Percentiles rank a stretch among this genome's conserved stretches.
phyloP scores from a whole-genome alignment of 768 basidiomycete species.

The Boletellus sp. region DNA sequence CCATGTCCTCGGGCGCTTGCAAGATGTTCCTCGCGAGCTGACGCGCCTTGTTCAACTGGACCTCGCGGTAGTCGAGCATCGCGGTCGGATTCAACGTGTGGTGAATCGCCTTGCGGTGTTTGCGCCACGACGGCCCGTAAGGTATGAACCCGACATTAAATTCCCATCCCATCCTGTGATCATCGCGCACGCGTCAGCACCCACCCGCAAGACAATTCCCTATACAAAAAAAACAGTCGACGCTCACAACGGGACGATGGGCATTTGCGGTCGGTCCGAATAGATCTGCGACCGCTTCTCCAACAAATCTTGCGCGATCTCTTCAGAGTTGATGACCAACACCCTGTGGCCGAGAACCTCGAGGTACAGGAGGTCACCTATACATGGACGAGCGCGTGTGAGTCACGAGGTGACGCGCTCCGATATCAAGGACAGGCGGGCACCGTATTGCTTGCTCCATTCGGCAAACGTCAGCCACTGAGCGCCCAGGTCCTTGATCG shows the following conservation, averaged over 20 bases:
- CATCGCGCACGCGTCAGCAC: neutral
- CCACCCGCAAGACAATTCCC: no score
- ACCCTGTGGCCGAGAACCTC: constrained; percentile 25
- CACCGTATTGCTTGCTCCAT: constrained; percentile 44
- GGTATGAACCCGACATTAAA: constrained; percentile 35
- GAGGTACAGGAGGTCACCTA: constrained; percentile 27
- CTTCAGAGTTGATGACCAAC: constrained; percentile 23
- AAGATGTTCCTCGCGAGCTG: constrained; percentile 32
- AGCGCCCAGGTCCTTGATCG: constrained; percentile 37
- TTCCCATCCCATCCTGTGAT: constrained; percentile 37
- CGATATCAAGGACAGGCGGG: neutral
- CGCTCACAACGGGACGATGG: constrained; percentile 21
- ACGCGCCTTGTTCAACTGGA: constrained; percentile 32
- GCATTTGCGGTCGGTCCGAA: constrained; percentile 26
- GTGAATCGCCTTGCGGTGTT: constrained; percentile 36
- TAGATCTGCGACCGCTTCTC: constrained; percentile 29
- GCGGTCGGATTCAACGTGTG: constrained; percentile 34
- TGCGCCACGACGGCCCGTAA: constrained; percentile 38
- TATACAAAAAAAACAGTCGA: neutral
- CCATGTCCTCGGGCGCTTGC: constrained; percentile 25
- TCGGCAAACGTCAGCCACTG: constrained; percentile 39
- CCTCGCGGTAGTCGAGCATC: constrained; percentile 24
- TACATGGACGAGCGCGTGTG: no score
- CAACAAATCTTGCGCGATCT: constrained; percentile 24
- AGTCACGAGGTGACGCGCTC: neutral